phyloP scores from a whole-genome alignment of 2,329 filamentous ascomycete species.

The Paracoccidioides lutzii region DNA sequence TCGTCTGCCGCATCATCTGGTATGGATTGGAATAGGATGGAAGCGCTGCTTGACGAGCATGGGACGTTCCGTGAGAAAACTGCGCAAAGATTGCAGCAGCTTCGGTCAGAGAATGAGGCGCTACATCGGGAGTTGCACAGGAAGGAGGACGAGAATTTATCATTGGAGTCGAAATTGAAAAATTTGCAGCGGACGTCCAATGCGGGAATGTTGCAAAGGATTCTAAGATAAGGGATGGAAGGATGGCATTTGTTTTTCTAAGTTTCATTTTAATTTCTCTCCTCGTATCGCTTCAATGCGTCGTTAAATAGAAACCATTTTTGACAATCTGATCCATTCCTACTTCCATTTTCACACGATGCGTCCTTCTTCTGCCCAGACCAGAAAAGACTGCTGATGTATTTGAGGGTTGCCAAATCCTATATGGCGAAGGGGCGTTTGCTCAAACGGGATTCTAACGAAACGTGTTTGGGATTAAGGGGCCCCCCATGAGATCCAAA shows the following conservation, averaged over 20 bases:
- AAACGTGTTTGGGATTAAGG: neutral
- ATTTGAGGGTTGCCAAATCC: too few relatives aligned
- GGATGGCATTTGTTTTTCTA: too few relatives aligned
- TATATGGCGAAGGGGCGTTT: too few relatives aligned
- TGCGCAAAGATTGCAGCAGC: conserved; percentile 24
- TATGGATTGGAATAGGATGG: conserved; percentile 21
- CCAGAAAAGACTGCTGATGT: too few relatives aligned
- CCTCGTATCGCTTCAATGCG: neutral
- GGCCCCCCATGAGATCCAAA: neutral
- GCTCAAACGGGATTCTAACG: neutral
- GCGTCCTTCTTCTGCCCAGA: neutral
- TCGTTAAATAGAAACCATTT: too few relatives aligned
- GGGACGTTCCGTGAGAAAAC: conserved; percentile 26
- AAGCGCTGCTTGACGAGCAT: conserved; percentile 29
- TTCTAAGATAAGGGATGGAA: neutral
- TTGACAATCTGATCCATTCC: too few relatives aligned
- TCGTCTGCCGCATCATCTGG: neutral
- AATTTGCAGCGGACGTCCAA: conserved; percentile 18
- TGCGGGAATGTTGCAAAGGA: conserved; percentile 1
- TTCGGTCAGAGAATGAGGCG: conserved; percentile 29
- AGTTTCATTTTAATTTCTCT: neutral
- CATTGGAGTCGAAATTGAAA: conserved; percentile 25
- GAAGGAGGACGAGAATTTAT: conserved; percentile 28
- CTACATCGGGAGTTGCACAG: conserved; percentile 27
- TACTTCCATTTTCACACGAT: neutral